Base-by-base conservation (phyloP, 495 filamentous ascomycete genomes). In the Bacidia gigantensis region DNA sequence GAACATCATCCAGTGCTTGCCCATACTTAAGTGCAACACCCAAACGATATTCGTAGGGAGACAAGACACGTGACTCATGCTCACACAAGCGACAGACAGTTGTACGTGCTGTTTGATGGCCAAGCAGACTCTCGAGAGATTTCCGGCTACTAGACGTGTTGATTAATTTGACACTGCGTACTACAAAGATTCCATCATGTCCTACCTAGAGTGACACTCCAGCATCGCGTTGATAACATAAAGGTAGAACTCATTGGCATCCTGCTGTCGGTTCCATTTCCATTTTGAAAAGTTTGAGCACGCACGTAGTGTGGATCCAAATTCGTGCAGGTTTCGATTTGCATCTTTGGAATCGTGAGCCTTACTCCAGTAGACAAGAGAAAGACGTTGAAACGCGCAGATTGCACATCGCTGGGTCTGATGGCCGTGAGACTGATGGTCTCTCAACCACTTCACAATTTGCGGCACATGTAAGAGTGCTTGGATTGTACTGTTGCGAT, bases 401-500 rank as follows among this genome's bases (percentile, higher is more conserved):
- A 50, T 23, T 20, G 47, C 26, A 38, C 47, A 50, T 23, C 47
- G 24, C 32, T 17, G n/a, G 17, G 17, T 26, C 22, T 47, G 22
- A 26, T 22, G 44, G 17, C 47, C 26, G 25, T 3, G 5, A 42
- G 20, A 22, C 35, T 61, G 59, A 39, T 58, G 50, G 9, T 54
- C 46, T 14, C 52, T 12, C 7, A 72, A 25, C 63, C 64, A 76
- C 22, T 69, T 65, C 12, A 69, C 32, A 12, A 76, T 54, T 2
- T 61, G 45, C 1, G 70, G 68, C 0, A 56, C 54, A 58, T 76
- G 71, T 7, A 75, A 52, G 18, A 75, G 61, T n/a, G 65, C 50
- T 45, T 67, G 59, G 11, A 73, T 53, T 12, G 64, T 56, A 25
- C 58, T 61, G 56, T 73, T 70, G 14, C 69, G 62, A 58, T 75